Evolutionary conservation across 345 rosid genomes (phyloP).

Genomic region (Dipteronia sinensis): DNA sequence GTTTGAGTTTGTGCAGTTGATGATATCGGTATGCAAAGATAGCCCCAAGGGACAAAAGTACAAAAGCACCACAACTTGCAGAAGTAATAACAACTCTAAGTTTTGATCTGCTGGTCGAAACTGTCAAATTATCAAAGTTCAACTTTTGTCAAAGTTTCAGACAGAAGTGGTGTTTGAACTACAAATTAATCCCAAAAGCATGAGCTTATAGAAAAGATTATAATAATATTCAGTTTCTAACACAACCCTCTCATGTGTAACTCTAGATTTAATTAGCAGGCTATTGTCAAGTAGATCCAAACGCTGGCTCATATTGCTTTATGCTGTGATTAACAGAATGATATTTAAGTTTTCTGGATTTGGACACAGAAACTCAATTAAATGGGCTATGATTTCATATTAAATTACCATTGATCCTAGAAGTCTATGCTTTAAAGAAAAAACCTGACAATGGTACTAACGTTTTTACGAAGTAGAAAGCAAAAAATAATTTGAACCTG

Average conservation of each 20-base stretch:
- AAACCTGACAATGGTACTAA: not conserved
- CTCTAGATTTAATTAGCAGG: not conserved
- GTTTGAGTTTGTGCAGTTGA: conserved; percentile 39
- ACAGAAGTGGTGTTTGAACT: not conserved
- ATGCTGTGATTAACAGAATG: not conserved
- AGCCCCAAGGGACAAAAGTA: conserved; percentile 50
- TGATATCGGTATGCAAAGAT: conserved; percentile 52
- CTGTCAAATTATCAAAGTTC: conserved; percentile 36
- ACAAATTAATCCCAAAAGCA: not conserved
- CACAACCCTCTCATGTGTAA: not conserved
- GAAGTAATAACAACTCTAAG: conserved; percentile 50
- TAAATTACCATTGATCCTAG: not conserved
- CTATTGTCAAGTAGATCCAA: not conserved
- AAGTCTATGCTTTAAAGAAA: not conserved
- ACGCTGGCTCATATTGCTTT: not conserved
- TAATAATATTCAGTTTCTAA: not conserved
- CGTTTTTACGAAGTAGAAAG: not conserved
- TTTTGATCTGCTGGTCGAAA: conserved; percentile 58
- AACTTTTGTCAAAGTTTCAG: not conserved
- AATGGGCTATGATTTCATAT: not conserved
- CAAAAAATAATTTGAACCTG: conserved; percentile 42
- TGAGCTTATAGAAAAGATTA: not conserved
- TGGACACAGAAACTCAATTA: not conserved
- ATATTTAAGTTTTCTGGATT: not conserved
- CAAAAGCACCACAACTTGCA: conserved; percentile 56